Base-by-base conservation (phyloP, 805 yeast species). In the Wickerhamomyces xylosicus region DNA sequence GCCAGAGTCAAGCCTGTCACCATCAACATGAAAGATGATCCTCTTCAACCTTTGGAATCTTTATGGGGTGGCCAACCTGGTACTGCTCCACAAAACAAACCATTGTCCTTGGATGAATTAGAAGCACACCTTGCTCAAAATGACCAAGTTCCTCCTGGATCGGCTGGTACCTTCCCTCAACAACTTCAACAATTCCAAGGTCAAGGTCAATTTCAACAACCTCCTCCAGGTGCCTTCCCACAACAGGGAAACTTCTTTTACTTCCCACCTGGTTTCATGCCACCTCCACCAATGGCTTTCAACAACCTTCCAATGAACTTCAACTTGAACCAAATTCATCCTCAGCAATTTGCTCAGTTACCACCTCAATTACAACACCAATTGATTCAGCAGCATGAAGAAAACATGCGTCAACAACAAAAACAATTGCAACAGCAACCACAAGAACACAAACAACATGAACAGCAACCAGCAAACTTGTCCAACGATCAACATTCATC, bases 41-140 rank as follows among this genome's bases (percentile, higher is more conserved):
- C 63, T 19, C 53, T 81, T 56, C 73, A 72, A 52, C 89, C 89
- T 40, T 73, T 79, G 76, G 83, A 79, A 36, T 77, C 85, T 2
- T 55, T 81, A 36, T 81, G 89, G 89, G 71, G 69, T 22, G 62
- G 62, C 35, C 49, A 41, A 35, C 47, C 29, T 37, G 34, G 34
- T 52, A 25, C 32, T 43, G 46, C 40, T 27, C 19, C 33, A 11
- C 45, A 21, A 46, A 27, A 46, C 32, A 39, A 70, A 49, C 69
- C 80, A 18, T 60, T 83, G 48, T 81, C 95, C 10, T 66, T 85
- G 56, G 90, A 83, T 56, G 94, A 87, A 50, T 73, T 87, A 47
- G 95, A 87, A 61, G 85, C 95, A 8, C 85, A 77, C 39, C 35
- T 45, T 37, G 41, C 52, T 21, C 18, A 36, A 9, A 20, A 18